Evolutionary conservation across 78 protist genomes (phyloP).

Genomic region (Guillardia theta): DNA sequence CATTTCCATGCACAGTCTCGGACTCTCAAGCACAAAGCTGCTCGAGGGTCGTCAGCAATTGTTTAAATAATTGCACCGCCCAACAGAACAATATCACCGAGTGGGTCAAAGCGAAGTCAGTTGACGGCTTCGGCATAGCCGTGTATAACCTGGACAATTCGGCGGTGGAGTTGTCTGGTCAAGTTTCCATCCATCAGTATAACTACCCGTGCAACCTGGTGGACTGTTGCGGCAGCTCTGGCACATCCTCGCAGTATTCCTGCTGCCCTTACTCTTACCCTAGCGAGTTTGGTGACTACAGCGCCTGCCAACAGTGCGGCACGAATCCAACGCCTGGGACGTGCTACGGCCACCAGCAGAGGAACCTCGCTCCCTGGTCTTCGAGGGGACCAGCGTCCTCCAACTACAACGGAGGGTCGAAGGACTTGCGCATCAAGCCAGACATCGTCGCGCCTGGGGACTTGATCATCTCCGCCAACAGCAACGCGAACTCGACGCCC

Average conservation of each 20-base stretch:
- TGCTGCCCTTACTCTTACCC: background rate
- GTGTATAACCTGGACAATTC: background rate
- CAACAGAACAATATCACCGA: background rate
- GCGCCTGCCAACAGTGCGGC: background rate
- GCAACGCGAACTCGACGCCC: background rate
- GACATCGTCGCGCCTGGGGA: background rate
- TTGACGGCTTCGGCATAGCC: background rate
- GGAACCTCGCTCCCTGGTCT: background rate
- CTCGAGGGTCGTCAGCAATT: too few relatives aligned
- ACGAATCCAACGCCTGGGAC: background rate
- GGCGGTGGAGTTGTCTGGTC: background rate
- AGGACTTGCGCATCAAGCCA: background rate
- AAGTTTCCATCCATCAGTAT: background rate
- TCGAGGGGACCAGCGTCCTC: background rate
- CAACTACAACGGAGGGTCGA: background rate
- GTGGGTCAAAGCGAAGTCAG: background rate
- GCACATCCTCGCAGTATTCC: background rate
- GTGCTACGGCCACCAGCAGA: background rate
- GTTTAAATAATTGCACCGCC: background rate
- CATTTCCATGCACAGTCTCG: too few relatives aligned
- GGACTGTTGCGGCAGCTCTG: background rate
- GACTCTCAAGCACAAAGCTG: too few relatives aligned
- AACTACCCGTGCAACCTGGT: background rate
- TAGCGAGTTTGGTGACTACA: background rate
- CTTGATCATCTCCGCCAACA: background rate